These are phyloP conservation scores for Pythium angustatum DNA, from an alignment of 352 stramenopile species.

Conservation along the genomic window DNA sequence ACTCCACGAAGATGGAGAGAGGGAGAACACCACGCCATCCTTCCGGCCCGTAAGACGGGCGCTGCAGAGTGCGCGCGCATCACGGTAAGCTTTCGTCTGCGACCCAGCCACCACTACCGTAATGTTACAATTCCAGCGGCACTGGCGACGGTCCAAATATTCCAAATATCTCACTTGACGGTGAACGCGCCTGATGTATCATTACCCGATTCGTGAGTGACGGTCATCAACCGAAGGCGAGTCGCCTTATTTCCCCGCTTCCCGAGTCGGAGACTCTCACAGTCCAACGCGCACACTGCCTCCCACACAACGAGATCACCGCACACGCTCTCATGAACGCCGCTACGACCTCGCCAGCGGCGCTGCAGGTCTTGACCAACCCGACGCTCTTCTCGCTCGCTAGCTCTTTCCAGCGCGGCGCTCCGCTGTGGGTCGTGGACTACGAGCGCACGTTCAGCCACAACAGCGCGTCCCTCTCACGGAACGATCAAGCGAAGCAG, in stretches of 20 bases:
- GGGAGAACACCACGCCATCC: no score
- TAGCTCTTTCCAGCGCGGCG: constrained; percentile 16
- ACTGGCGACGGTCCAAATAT: no score
- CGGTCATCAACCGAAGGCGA: neutral
- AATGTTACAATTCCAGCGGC: no score
- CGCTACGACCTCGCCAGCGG: neutral
- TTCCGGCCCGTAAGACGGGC: no score
- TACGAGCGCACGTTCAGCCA: constrained; percentile 15
- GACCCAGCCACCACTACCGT: no score
- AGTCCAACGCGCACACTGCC: neutral
- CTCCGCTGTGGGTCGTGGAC: constrained; percentile 12
- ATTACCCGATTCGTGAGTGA: constrained; percentile 16
- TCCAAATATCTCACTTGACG: no score
- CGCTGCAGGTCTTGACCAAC: constrained; percentile 10
- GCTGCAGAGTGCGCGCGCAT: no score
- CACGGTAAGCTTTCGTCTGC: no score
- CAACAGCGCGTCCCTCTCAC: neutral
- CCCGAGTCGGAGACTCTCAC: neutral
- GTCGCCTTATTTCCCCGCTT: neutral
- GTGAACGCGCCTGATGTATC: constrained; percentile 4
- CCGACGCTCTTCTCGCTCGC: constrained; percentile 11
- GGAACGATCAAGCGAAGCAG: constrained; percentile 2
- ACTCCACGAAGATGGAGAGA: no score
- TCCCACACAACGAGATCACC: neutral
- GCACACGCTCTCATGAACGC: neutral